Percentiles rank a stretch among this genome's conserved stretches.
Evolutionary conservation across 2,329 filamentous ascomycete species (phyloP).

Genomic region (Lecanicillium sp.): DNA sequence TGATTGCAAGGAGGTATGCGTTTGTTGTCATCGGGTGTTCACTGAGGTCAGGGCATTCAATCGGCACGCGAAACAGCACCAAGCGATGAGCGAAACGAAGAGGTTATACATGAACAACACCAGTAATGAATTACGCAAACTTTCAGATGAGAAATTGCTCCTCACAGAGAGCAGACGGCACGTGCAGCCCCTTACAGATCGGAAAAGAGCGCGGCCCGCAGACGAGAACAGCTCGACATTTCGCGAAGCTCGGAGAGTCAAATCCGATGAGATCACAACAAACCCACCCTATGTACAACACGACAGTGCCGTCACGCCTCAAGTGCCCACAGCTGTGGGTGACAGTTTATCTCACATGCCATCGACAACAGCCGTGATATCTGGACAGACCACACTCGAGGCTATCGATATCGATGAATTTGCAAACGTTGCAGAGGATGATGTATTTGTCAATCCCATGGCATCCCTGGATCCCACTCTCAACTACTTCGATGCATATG

Average conservation of each 20-base stretch:
- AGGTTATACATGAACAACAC: background rate
- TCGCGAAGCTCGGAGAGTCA: too few species aligned
- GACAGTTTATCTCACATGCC: too few species aligned
- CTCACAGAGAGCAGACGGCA: background rate
- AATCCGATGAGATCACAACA: too few species aligned
- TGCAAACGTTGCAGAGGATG: too few species aligned
- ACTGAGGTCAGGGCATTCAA: background rate
- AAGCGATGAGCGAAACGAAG: background rate
- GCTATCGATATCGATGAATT: too few species aligned
- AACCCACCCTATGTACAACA: too few species aligned
- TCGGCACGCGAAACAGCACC: background rate
- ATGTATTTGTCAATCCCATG: background rate
- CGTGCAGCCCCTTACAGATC: too few species aligned
- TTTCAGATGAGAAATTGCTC: background rate
- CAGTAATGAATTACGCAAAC: background rate
- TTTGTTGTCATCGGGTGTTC: background rate
- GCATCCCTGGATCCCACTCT: background rate
- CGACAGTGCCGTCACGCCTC: too few species aligned
- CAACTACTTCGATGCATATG: too few species aligned
- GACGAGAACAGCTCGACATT: background rate
- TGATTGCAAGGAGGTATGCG: background rate
- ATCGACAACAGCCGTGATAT: too few species aligned
- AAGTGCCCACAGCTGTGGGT: too few species aligned
- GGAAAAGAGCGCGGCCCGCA: background rate
- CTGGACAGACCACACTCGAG: too few species aligned